Evolutionary conservation across 2,329 filamentous ascomycete genomes (phyloP), one percentile per base, ranked within the genome.

Genomic region (Acephala macrosclerotiorum): DNA sequence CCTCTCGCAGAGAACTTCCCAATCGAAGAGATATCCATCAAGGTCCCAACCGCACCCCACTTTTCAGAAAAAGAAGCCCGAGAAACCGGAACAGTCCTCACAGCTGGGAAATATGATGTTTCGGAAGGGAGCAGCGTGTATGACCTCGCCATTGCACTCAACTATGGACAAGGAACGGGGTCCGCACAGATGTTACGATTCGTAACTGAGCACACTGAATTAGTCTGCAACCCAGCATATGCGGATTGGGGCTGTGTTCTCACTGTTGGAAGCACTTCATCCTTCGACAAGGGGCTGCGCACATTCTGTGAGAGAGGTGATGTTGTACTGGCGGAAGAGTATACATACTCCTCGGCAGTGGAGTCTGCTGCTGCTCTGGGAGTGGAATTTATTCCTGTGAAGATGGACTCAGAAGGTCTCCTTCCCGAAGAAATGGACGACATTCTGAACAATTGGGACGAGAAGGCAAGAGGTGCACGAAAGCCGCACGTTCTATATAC

Each of bases 151-250:
- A 93, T 96, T 68, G 91, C 91, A 0, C 89, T 97, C 77, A 98
- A 99, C 80, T 99, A 99, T 77, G 93, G 92, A 38, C 94, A 97
- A 80, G 90, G 94, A 9, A 89, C 89, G 20, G 96, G 96, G 20
- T 88, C 93, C 12, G 91, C 93, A 3, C 96, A 97, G 80, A 84
- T 99, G 78, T 82, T 97, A 68, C 89, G 96, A 66, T 98, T 92
- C 81, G 84, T 98, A 59, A 96, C 94, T 0, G 96, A 99, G 82
- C 96, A 98, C 80, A 97, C 94, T 0, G 95, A 99, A 80, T 88
- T 98, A 63, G 89, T 97, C 18, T 92, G 93, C 78, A 85, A 88
- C 67, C 94, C 95, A 18, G 93, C 92, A 0, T 98, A 98, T 77
- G 85, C 89, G 20, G 94, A 99, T 80, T 99, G 96, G 96, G 85